Percentiles rank a stretch among this genome's conserved stretches.
Evolutionary conservation across 768 basidiomycete genomes (phyloP).

Genomic region (Lepiota brunneoincarnata): DNA sequence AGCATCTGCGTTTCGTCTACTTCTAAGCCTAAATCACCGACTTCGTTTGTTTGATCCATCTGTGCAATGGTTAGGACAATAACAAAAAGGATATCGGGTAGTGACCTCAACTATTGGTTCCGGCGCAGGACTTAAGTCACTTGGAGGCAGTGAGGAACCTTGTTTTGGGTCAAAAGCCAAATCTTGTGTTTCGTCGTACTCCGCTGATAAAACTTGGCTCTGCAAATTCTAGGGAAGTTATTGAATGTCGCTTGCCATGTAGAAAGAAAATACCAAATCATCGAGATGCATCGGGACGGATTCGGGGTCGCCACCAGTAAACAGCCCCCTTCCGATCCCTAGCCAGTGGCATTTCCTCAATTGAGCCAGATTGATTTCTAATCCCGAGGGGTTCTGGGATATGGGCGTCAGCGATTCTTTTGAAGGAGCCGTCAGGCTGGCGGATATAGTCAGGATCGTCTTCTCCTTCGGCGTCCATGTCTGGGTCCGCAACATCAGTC

Average conservation of each 20-base stretch:
- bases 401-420: constrained; percentile 22
- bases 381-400: constrained; percentile 51
- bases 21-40: background rate
- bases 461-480: constrained; percentile 60
- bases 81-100: background rate
- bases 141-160: background rate
- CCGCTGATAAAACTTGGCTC: constrained; percentile 11
- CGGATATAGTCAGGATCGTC: constrained; percentile 46
- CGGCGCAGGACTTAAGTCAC: background rate
- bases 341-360: constrained; percentile 38
- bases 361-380: constrained; percentile 50
- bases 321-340: constrained; percentile 39
- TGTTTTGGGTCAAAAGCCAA: constrained; percentile 17
- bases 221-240: constrained; percentile 14
- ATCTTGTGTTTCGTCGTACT: constrained; percentile 51
- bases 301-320: constrained; percentile 51
- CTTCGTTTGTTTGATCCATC: background rate
- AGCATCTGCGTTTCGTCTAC: constrained; percentile 6
- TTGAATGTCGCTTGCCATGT: background rate
- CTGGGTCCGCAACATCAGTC: constrained; percentile 44
- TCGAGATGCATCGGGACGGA: constrained; percentile 51
- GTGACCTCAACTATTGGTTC: background rate
- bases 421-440: constrained; percentile 34
- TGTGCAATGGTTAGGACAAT: background rate
- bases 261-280: constrained; percentile 44